Conservation (phyloP, 805 yeast species). For the Yarrowia deformans region DNA sequence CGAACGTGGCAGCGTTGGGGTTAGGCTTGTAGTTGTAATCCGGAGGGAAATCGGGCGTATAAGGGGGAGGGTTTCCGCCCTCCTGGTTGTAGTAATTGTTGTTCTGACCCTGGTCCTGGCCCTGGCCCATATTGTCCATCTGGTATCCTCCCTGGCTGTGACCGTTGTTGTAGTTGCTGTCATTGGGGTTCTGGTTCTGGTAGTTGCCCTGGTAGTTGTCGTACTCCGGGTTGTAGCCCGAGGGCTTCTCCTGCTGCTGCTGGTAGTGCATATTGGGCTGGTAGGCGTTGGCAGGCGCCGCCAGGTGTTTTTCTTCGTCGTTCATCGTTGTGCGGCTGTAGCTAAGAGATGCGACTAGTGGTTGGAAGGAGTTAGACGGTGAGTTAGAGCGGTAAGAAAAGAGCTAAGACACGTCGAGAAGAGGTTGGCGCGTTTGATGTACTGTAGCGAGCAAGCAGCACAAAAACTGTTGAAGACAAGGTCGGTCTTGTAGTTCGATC, state of each 20-base stretch:
- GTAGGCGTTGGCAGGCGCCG: constrained; percentile 40
- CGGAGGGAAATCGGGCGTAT: neutral
- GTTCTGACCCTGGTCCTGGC: neutral
- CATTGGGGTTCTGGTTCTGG: neutral
- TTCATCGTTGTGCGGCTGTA: constrained; percentile 4
- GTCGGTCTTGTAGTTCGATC: too few relatives aligned
- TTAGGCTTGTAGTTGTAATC: constrained; percentile 43
- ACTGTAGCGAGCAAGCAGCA: too few relatives aligned
- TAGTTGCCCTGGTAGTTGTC: neutral
- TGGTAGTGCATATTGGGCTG: constrained; percentile 40
- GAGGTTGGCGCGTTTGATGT: too few relatives aligned
- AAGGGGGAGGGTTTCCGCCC: constrained; percentile 1
- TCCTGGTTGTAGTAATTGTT: neutral
- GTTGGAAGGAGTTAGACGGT: too few relatives aligned
- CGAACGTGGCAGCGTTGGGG: constrained; percentile 58
- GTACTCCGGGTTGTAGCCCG: constrained; percentile 40
- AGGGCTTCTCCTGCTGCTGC: constrained; percentile 41
- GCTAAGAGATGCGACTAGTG: neutral
- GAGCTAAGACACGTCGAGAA: too few relatives aligned
- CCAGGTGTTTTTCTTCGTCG: constrained; percentile 32
- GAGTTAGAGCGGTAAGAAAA: too few relatives aligned
- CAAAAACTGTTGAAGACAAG: too few relatives aligned
- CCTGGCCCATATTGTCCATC: constrained; percentile 10
- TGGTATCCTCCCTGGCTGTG: constrained; percentile 8
- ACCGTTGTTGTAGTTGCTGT: neutral